Conservation (phyloP, 1,284 basidiomycete species). For the Anthracocystis walkeri region DNA sequence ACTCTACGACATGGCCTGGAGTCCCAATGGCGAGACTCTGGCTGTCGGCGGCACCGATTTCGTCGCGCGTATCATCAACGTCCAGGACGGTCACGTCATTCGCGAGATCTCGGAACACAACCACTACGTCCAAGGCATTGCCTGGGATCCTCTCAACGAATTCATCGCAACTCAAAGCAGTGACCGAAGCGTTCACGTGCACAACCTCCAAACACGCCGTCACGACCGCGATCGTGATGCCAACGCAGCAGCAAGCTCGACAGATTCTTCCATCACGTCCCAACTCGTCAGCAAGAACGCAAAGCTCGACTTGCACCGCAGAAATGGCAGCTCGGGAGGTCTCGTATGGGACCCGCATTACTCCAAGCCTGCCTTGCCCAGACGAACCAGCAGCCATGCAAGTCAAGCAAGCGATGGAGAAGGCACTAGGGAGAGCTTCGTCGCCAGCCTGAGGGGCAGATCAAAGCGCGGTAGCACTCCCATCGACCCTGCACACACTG, state of each 20-base stretch:
- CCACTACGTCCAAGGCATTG: conserved; percentile 68
- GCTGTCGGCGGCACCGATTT: conserved; percentile 97
- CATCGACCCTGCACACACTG: conserved; percentile 43
- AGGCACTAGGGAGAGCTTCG: conserved; percentile 47
- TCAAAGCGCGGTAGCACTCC: conserved; percentile 60
- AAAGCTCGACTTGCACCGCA: conserved; percentile 57
- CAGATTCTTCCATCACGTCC: conserved; percentile 28
- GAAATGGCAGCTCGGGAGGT: conserved; percentile 50
- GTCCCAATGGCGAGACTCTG: conserved; percentile 91
- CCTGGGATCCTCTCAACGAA: conserved; percentile 67
- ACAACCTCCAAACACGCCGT: conserved; percentile 41
- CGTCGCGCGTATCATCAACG: conserved; percentile 85
- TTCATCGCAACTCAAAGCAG: conserved; percentile 68
- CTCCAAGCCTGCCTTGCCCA: conserved; percentile 56
- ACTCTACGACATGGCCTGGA: conserved; percentile 98
- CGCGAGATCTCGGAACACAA: conserved; percentile 67
- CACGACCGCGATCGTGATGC: conserved; percentile 29
- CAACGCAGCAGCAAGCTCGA: conserved; percentile 6
- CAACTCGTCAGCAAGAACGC: conserved; percentile 58
- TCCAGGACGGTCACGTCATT: conserved; percentile 74
- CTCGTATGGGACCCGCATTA: conserved; percentile 57
- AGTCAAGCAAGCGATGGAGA: conserved; percentile 60
- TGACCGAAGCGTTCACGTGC: conserved; percentile 65
- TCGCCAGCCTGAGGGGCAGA: conserved; percentile 51
- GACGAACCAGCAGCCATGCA: conserved; percentile 62